Conservation (phyloP, 352 stramenopile species). For the Hyaloperonospora arabidopsidis region DNA sequence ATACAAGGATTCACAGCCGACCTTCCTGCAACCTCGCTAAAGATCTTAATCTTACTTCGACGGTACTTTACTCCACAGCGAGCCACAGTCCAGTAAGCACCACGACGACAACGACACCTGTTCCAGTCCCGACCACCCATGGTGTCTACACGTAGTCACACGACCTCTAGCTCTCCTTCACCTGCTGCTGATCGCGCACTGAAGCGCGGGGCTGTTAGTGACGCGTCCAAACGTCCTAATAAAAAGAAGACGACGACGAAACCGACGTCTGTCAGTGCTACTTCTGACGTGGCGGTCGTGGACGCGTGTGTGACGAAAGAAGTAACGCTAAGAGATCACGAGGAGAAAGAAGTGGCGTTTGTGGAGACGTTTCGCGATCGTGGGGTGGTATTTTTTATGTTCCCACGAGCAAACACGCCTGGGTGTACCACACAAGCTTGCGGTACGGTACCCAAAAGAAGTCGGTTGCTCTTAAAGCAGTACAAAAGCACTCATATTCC, state of each 20-base stretch:
- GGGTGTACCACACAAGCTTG: conserved; percentile 86
- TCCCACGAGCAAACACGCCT: conserved; percentile 76
- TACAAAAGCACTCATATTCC: too few relatives aligned
- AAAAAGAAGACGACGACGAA: conserved; percentile 46
- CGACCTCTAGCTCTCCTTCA: conserved; percentile 19
- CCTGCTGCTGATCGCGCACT: conserved; percentile 20
- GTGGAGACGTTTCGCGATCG: conserved; percentile 66
- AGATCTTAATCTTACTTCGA: neutral
- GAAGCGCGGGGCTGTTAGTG: conserved; percentile 21
- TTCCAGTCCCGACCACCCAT: conserved; percentile 11
- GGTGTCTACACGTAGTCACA: conserved; percentile 56
- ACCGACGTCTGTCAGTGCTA: too few relatives aligned
- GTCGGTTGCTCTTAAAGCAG: too few relatives aligned
- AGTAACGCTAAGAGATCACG: conserved; percentile 68
- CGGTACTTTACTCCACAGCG: neutral
- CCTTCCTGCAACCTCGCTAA: conserved; percentile 1
- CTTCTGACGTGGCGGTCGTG: conserved; percentile 42
- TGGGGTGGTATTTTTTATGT: conserved; percentile 87
- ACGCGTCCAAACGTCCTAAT: conserved; percentile 24
- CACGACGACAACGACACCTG: neutral
- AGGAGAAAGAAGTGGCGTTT: conserved; percentile 47
- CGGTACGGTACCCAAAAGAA: conserved; percentile 27
- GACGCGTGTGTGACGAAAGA: conserved; percentile 41
- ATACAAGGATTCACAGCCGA: neutral
- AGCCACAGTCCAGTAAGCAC: neutral